Conservation (phyloP, 2,329 filamentous ascomycete genomes). For the Elsinoe batatas region DNA sequence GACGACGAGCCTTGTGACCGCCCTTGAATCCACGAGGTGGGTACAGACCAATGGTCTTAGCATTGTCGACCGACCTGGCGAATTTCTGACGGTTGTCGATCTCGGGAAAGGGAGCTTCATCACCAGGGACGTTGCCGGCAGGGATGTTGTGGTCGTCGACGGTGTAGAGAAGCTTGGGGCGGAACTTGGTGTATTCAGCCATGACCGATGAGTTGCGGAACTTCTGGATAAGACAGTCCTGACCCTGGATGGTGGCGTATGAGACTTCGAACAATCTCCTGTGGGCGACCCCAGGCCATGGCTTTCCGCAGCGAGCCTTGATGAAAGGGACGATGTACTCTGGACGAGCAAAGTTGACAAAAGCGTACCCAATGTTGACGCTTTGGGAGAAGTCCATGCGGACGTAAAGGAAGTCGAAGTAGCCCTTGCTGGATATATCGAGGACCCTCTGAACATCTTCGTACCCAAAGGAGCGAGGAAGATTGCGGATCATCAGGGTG, state of each 20-base stretch:
- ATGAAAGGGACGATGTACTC: constrained; percentile 56
- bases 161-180: constrained; percentile 67
- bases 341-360: constrained; percentile 85
- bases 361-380: constrained; percentile 82
- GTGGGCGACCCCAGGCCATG: constrained; percentile 69
- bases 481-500: constrained; percentile 79
- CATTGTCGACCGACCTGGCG: constrained; percentile 78
- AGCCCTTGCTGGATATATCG: constrained; percentile 62
- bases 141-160: constrained; percentile 36
- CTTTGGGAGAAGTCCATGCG: constrained; percentile 54
- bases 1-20: constrained; percentile 61
- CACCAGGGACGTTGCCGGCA: constrained; percentile 40
- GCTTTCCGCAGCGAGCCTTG: constrained; percentile 15
- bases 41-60: constrained; percentile 76
- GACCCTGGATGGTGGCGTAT: constrained; percentile 94
- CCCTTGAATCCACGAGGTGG: constrained; percentile 68
- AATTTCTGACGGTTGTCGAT: constrained; percentile 83
- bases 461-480: constrained; percentile 77
- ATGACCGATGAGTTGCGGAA: constrained; percentile 97
- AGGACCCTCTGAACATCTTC: constrained; percentile 60
- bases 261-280: constrained; percentile 84
- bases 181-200: constrained; percentile 70
- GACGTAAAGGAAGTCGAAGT: constrained; percentile 91
- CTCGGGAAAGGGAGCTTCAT: constrained; percentile 64
- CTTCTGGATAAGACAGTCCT: constrained; percentile 82